Percentiles rank a stretch among this genome's conserved stretches.
Evolutionary conservation across 2,329 filamentous ascomycete genomes (phyloP).

Genomic region (Endocalyx cinctus): DNA sequence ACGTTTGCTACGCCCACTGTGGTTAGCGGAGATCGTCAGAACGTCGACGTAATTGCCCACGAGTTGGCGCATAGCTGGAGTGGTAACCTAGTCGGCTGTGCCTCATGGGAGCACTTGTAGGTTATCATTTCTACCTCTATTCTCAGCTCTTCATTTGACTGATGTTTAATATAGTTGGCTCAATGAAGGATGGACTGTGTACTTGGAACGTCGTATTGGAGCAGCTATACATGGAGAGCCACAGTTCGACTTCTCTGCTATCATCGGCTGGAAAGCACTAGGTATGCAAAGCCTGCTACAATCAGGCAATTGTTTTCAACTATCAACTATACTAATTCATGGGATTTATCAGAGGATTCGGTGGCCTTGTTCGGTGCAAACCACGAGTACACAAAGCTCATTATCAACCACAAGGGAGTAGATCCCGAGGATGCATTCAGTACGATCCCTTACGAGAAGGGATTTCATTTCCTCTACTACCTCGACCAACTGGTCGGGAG

Average conservation of each 20-base stretch:
- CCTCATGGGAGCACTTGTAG: constrained; percentile 77
- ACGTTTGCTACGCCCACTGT: constrained; percentile 95
- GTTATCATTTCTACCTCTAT: too few species aligned
- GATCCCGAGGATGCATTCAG: constrained; percentile 97
- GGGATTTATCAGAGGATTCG: constrained; percentile 59
- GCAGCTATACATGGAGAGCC: constrained; percentile 74
- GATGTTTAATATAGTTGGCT: constrained; percentile 60
- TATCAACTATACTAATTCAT: too few species aligned
- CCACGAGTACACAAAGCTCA: constrained; percentile 89
- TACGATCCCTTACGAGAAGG: constrained; percentile 90
- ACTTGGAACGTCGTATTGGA: constrained; percentile 82
- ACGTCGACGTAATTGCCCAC: constrained; percentile 90
- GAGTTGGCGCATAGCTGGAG: constrained; percentile 74
- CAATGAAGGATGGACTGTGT: constrained; percentile 87
- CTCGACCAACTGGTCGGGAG: constrained; percentile 82
- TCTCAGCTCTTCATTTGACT: too few species aligned
- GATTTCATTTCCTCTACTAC: constrained; percentile 89
- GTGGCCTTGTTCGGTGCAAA: constrained; percentile 74
- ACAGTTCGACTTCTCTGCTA: constrained; percentile 88
- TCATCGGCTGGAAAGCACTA: constrained; percentile 91
- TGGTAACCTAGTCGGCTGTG: constrained; percentile 76
- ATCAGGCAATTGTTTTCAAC: too few species aligned
- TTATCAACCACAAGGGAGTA: constrained; percentile 80
- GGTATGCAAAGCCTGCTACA: constrained; percentile 44
- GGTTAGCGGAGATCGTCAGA: constrained; percentile 84